Evolutionary conservation across 768 basidiomycete genomes (phyloP).

Genomic region (Daedalea quercina): DNA sequence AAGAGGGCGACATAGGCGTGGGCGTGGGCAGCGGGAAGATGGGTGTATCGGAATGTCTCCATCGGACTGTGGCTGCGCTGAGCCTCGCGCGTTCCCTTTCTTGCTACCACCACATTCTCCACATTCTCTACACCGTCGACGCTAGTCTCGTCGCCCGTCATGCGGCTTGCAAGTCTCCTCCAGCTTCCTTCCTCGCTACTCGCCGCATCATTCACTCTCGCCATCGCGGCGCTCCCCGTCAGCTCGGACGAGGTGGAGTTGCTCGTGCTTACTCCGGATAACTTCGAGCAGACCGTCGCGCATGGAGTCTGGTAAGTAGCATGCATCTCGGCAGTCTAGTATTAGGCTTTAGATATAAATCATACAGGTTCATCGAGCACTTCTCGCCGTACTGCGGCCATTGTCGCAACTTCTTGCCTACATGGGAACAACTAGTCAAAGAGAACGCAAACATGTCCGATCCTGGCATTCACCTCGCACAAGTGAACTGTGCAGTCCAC

Average conservation of each 20-base stretch:
- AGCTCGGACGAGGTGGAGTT: slow-evolving; percentile 16
- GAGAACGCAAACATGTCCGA: slow-evolving; percentile 39
- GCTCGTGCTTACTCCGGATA: slow-evolving; percentile 46
- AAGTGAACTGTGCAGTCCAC: slow-evolving; percentile 73
- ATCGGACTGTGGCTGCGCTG: slow-evolving; percentile 24
- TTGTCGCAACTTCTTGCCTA: slow-evolving; percentile 73
- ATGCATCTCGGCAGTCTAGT: not conserved
- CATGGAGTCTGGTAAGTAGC: slow-evolving; percentile 54
- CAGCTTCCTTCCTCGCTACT: slow-evolving; percentile 19
- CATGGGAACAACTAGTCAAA: slow-evolving; percentile 66
- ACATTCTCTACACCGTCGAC: not conserved
- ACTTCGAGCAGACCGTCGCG: slow-evolving; percentile 45
- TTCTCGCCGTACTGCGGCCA: slow-evolving; percentile 84
- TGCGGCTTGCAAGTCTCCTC: slow-evolving; percentile 3
- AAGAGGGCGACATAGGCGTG: slow-evolving; percentile 61
- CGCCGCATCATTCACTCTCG: slow-evolving; percentile 17
- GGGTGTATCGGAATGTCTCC: slow-evolving; percentile 50
- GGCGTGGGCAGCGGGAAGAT: slow-evolving; percentile 35
- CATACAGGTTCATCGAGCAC: slow-evolving; percentile 68
- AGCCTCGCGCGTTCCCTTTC: not conserved
- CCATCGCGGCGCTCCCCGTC: slow-evolving; percentile 18
- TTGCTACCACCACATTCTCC: not conserved
- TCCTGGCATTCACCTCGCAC: slow-evolving; percentile 61
- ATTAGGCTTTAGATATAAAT: not conserved
- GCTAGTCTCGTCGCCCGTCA: not conserved